Base-by-base conservation (phyloP, 495 filamentous ascomycete species). In the Podospora appendiculata region DNA sequence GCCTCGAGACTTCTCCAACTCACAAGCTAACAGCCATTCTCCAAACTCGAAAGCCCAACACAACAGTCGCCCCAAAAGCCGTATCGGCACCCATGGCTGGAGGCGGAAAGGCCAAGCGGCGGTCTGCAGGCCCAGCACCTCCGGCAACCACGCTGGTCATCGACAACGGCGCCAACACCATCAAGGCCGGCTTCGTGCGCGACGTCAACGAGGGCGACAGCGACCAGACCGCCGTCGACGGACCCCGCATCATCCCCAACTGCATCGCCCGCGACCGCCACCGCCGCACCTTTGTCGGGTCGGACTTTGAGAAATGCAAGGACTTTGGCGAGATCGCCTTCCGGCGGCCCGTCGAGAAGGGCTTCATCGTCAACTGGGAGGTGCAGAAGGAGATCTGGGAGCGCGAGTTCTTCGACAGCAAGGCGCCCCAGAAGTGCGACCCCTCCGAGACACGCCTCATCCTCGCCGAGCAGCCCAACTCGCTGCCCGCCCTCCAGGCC, bases 361-460 rank as follows among this genome's bases (percentile, higher is more conserved):
- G 93, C 32, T 96, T 87, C 64, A 75, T 95, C 38, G 89, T 96
- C 45, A 97, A 95, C 61, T 99, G 93, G 93, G 94, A 97, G 65
- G 86, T 85, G 0, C 83, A 99, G 74, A 90, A 87, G 66, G 91
- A 93, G 58, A 90, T 98, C 9, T 99, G 93, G 93, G 90, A 96
- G 58, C 81, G 83, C 58, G 81, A 88, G 33, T 95, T 97, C 66
- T 83, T 95, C 58, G 85, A 89, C 56, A 76, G 84, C 41, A 85
- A 83, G 55, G 84, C 83, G 34, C 77, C 74, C 41, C 78, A 83
- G 52, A 62, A 64, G 19, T 89, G 86, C 67, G 82, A 90, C 67
- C 90, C 93, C 3, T 78, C 80, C 51, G 84, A 90, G 12, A 91
- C 90, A 8, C 84, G 87, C 16, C 69, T 99, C 32, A 63, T 99